Conservation (phyloP, 139 green algal genomes). For the Deuterostichococcus epilithicus region DNA sequence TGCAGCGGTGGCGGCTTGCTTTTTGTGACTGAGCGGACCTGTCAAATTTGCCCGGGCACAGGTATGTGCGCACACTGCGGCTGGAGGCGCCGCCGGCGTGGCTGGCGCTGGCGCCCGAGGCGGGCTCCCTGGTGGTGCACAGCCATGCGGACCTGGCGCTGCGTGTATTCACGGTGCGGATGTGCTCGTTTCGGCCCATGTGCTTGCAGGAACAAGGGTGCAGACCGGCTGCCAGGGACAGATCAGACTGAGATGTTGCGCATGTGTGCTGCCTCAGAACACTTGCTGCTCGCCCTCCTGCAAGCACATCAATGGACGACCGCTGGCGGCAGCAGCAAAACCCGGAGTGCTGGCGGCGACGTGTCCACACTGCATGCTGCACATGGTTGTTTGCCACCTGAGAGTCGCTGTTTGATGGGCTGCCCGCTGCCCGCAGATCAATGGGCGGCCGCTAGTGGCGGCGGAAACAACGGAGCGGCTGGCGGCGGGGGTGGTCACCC, state of each 20-base stretch:
- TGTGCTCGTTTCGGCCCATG: too few relatives aligned
- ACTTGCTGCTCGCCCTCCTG: too few relatives aligned
- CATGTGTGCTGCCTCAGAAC: too few relatives aligned
- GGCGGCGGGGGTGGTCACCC: conserved; percentile 19
- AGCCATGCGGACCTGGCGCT: conserved; percentile 26
- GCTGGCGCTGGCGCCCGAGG: conserved; percentile 13
- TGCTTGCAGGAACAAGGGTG: too few relatives aligned
- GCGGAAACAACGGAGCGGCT: conserved; percentile 37
- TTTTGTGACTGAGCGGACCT: too few relatives aligned
- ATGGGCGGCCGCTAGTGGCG: conserved; percentile 26
- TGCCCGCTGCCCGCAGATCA: conserved; percentile 14
- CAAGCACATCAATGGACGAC: not conserved
- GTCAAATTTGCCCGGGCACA: not conserved
- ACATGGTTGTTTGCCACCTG: too few relatives aligned
- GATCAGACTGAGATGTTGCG: too few relatives aligned
- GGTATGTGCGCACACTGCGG: conserved; percentile 32
- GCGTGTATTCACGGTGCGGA: not conserved
- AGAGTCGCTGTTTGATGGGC: too few relatives aligned
- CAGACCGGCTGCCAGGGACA: too few relatives aligned
- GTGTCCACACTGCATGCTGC: not conserved
- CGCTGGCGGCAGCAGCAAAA: not conserved
- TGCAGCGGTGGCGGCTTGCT: too few relatives aligned
- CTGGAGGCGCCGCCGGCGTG: conserved; percentile 9
- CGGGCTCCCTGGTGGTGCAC: conserved; percentile 37
- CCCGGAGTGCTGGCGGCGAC: not conserved